Percentiles rank a stretch among this genome's conserved stretches.
Conservation (phyloP, 2,329 filamentous ascomycete genomes). For the Aspergillus thermomutatus region DNA sequence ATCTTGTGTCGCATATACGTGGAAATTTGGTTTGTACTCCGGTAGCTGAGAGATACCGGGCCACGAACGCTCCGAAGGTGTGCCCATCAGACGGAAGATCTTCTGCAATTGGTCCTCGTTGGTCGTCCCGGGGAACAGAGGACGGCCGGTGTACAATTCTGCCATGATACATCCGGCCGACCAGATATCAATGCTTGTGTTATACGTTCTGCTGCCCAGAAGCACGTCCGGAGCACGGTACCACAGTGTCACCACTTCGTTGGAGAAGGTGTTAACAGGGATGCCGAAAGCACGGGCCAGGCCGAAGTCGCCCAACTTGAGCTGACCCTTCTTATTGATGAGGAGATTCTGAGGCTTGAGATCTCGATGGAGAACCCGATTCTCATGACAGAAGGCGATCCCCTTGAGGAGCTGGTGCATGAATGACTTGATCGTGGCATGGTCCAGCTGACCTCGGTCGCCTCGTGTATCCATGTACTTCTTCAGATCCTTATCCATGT, state of each 20-base stretch:
- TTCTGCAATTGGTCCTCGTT: slow-evolving; percentile 97
- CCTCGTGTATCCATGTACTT: slow-evolving; percentile 97
- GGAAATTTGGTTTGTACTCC: slow-evolving; percentile 96
- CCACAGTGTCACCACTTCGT: slow-evolving; percentile 97
- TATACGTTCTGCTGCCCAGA: slow-evolving; percentile 91
- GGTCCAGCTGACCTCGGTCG: slow-evolving; percentile 84
- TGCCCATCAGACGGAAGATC: slow-evolving; percentile 98
- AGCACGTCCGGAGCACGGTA: slow-evolving; percentile 96
- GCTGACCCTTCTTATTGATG: slow-evolving; percentile 84
- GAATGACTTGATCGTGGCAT: slow-evolving; percentile 92
- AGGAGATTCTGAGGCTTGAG: slow-evolving; percentile 95
- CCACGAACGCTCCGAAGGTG: slow-evolving; percentile 92
- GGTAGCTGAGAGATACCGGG: slow-evolving; percentile 90
- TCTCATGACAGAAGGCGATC: slow-evolving; percentile 97
- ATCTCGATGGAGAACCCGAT: slow-evolving; percentile 91
- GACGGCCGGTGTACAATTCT: slow-evolving; percentile 96
- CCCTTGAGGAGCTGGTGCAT: slow-evolving; percentile 97
- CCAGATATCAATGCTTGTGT: slow-evolving; percentile 99
- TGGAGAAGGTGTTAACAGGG: slow-evolving; percentile 96
- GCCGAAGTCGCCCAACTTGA: slow-evolving; percentile 94
- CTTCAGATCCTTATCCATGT: slow-evolving; percentile 97
- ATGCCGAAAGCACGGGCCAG: slow-evolving; percentile 93
- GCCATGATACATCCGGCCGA: slow-evolving; percentile 99
- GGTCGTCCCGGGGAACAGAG: slow-evolving; percentile 93
- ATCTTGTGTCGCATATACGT: slow-evolving; percentile 91